Percentiles rank a stretch among this genome's conserved stretches.
Conservation (phyloP, 345 rosid genomes). For the Populus ilicifolia region DNA sequence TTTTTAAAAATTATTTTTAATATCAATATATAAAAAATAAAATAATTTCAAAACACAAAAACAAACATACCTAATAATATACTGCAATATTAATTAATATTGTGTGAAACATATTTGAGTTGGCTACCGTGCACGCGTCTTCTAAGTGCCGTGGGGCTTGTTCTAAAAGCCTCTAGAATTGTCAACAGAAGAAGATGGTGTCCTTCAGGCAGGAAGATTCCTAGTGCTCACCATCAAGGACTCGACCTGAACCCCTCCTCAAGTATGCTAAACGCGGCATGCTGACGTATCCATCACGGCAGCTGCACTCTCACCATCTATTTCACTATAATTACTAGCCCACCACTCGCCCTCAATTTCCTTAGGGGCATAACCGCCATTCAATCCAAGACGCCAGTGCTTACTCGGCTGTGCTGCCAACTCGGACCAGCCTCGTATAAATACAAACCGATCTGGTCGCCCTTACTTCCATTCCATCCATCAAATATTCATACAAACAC, state of each 20-base stretch:
- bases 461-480: background rate
- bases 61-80: too few species aligned
- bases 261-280: slow-evolving; percentile 29
- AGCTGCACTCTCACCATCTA: background rate
- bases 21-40: too few species aligned
- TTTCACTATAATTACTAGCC: background rate
- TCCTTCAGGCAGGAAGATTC: background rate
- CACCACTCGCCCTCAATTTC: background rate
- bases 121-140: background rate
- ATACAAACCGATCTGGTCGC: background rate
- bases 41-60: too few species aligned
- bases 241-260: background rate
- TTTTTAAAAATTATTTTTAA: too few species aligned
- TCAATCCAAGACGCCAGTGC: slow-evolving; percentile 11
- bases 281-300: slow-evolving; percentile 17
- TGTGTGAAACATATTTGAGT: too few species aligned
- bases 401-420: background rate
- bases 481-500: background rate
- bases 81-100: too few species aligned
- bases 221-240: background rate
- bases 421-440: background rate
- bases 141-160: background rate
- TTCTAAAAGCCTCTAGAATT: slow-evolving; percentile 7
- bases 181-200: background rate
- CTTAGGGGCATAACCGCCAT: slow-evolving; percentile 29